A percentile compares a stretch with the other conserved stretches of the same genome.
Conservation (phyloP, 768 basidiomycete species). For the Pulveroboletus ravenelii region DNA sequence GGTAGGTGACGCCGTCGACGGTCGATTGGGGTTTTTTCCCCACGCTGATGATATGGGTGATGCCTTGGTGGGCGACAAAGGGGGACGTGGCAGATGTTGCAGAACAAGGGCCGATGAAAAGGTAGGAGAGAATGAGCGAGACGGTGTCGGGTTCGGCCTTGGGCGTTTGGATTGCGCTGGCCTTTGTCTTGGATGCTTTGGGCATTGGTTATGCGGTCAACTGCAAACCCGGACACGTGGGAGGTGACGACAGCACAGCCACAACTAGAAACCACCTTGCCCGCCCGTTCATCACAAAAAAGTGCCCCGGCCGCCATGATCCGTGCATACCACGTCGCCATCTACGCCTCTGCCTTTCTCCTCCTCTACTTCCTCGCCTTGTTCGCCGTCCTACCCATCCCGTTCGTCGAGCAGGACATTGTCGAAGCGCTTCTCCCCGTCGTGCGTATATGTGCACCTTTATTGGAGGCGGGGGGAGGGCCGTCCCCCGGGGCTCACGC, state of each 20-base stretch:
- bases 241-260: too few relatives aligned
- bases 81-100: slow-evolving; percentile 4
- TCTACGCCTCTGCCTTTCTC: slow-evolving; percentile 38
- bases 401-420: slow-evolving; percentile 9
- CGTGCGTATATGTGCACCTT: slow-evolving; percentile 5
- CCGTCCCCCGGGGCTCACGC: too few relatives aligned
- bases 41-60: slow-evolving; percentile 11
- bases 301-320: slow-evolving; percentile 12
- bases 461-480: too few relatives aligned
- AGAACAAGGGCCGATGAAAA: slow-evolving; percentile 7
- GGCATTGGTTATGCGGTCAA: neutral
- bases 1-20: slow-evolving; percentile 2
- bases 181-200: neutral
- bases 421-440: slow-evolving; percentile 10
- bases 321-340: slow-evolving; percentile 52
- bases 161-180: neutral
- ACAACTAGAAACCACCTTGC: too few relatives aligned
- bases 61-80: slow-evolving; percentile 1
- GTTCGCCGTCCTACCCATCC: slow-evolving; percentile 13
- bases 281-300: too few relatives aligned
- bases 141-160: neutral
- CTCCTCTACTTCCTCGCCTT: slow-evolving; percentile 39
- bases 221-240: too few relatives aligned
- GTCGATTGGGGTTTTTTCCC: slow-evolving; percentile 3
- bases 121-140: slow-evolving; percentile 9